Evolutionary conservation across 75 land plant species (phyloP), one percentile per base, ranked within the genome.

Genomic region (Larix kaempferi): DNA sequence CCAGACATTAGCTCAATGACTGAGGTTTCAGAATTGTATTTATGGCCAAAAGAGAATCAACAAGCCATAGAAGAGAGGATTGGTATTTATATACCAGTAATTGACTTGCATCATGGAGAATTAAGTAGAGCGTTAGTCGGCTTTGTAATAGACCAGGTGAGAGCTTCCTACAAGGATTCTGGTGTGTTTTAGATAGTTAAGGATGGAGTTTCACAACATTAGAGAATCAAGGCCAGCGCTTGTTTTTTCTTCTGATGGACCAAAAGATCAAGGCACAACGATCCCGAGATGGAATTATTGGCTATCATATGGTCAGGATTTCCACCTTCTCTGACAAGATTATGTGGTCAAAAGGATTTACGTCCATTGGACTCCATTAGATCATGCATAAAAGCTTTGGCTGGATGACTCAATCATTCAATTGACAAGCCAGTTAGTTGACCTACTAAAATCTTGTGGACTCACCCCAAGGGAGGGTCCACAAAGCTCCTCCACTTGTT

Each of bases 301-400:
- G 94, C 74, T 94, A 89, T 62, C 94, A 94, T 21, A 74, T 83
- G 13, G 83, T 87, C 56, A 73, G 82, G 0, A 87, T 91, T 29
- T 78, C 86, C 12, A 81, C 84, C 29, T 89, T 89, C 85, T 91
- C 89, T 67, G 56, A 81, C 15, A 87, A 86, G 78, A 85, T 79
- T 19, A 78, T 93, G 86, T 93, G 96, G 96, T 91, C 87, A 56
- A 93, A 93, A 54, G 96, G 93, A 6, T 91, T 91, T 80, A 63
- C 35, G 22, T 63, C 33, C 35, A 27, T 63, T 63, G 66, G 66
- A 4, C 66, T 29, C 66, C 66, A 27, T 27, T 23, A 11, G 26
- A 63, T 4, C 37, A 63, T 11, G 37, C 77, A 0, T 4, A 27
- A 54, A 59, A 44, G 56, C 52, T 80, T 14, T 80, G 77, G 62